Percentiles rank a stretch among this genome's conserved stretches.
phyloP scores from a whole-genome alignment of 1,284 basidiomycete species.

The Gymnopus androsaceus region DNA sequence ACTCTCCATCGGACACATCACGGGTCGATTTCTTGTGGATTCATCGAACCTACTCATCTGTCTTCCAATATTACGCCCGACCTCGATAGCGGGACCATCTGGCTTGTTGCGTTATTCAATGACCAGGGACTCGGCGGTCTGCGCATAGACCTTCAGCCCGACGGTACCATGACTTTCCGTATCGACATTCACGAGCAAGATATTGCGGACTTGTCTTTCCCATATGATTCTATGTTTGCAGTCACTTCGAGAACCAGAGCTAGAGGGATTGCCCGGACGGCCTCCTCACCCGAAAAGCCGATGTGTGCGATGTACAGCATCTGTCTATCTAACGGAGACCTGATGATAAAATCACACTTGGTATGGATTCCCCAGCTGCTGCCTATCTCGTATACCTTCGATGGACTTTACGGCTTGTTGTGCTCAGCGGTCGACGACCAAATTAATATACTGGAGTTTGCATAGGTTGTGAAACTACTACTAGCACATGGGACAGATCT shows the following conservation, averaged over 20 bases:
- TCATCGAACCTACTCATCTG: not conserved
- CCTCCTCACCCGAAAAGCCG: not conserved
- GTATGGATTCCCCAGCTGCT: not conserved
- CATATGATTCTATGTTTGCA: not conserved
- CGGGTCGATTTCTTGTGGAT: not conserved
- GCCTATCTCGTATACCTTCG: not conserved
- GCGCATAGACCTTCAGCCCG: not conserved
- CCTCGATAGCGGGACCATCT: not conserved
- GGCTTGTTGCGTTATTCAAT: not conserved
- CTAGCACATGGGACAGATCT: too few species aligned
- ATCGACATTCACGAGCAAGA: not conserved
- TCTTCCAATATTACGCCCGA: not conserved
- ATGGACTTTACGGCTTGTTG: not conserved
- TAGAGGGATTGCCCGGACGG: not conserved
- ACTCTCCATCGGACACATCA: not conserved
- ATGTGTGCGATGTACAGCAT: not conserved
- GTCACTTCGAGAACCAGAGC: not conserved
- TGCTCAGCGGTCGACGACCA: not conserved
- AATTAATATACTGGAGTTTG: not conserved
- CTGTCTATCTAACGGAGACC: not conserved
- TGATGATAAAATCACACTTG: not conserved
- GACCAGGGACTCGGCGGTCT: not conserved
- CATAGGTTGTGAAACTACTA: not conserved
- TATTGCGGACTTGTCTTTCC: too few species aligned
- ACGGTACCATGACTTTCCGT: not conserved